Percentiles rank a stretch among this genome's conserved stretches.
phyloP scores from a whole-genome alignment of 2,329 filamentous ascomycete species.

The Colletotrichum liriopes region DNA sequence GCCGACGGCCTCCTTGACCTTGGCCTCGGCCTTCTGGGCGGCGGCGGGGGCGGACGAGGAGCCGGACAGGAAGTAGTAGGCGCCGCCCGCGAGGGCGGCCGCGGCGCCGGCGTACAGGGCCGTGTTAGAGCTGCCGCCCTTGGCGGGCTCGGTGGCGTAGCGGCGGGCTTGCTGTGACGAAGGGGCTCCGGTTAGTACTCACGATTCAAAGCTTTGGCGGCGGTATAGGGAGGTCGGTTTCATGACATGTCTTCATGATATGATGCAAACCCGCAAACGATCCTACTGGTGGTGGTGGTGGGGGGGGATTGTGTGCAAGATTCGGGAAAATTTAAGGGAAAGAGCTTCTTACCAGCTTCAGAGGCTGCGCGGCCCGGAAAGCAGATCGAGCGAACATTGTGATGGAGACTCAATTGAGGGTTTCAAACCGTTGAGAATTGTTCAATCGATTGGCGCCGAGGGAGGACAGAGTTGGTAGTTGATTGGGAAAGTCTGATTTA shows the following conservation, averaged over 20 bases:
- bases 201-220: neutral
- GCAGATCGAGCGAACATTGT: constrained; percentile 78
- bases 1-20: constrained; percentile 61
- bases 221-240: neutral
- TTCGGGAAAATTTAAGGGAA: constrained; percentile 1
- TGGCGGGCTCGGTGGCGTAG: constrained; percentile 79
- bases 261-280: neutral
- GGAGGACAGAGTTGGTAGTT: constrained; percentile 22
- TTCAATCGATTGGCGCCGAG: constrained; percentile 36
- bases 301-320: neutral
- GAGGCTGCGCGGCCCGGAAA: constrained; percentile 75
- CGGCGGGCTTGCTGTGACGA: constrained; percentile 61
- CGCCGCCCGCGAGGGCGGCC: constrained; percentile 71
- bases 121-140: constrained; percentile 69
- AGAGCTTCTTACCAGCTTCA: constrained; percentile 71
- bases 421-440: neutral
- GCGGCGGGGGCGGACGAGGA: constrained; percentile 56
- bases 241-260: neutral
- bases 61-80: constrained; percentile 70
- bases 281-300: neutral
- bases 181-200: constrained; percentile 50
- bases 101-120: constrained; percentile 74
- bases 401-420: constrained; percentile 48
- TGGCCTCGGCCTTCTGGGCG: constrained; percentile 71
- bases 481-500: constrained; percentile 16